These are phyloP conservation scores for Poa pratensis DNA, from an alignment of 176 grass and related monocot species.

Conservation along the genomic window DNA sequence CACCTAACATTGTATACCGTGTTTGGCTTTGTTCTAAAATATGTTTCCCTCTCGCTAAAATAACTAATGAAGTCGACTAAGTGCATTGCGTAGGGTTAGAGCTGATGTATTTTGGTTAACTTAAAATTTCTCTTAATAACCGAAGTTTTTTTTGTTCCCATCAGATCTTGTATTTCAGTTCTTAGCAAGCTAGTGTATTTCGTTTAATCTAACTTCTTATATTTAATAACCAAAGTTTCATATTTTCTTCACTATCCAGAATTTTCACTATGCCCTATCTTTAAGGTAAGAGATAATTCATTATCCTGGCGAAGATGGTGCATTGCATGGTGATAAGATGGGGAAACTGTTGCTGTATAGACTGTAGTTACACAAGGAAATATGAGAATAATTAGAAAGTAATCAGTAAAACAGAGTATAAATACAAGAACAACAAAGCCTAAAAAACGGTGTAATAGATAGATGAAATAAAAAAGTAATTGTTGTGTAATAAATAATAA, in stretches of 20 bases:
- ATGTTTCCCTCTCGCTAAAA: background rate
- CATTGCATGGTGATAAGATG: background rate
- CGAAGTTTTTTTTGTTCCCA: background rate
- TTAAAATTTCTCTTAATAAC: conserved; percentile 1
- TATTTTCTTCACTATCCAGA: background rate
- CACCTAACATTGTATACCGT: too few species aligned
- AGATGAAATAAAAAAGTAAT: background rate
- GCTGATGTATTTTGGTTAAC: background rate
- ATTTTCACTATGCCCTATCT: background rate
- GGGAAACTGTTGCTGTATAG: background rate
- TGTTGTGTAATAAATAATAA: background rate
- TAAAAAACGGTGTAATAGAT: too few species aligned
- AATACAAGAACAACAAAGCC: too few species aligned
- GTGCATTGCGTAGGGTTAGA: background rate
- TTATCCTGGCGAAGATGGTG: background rate
- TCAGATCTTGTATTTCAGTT: background rate
- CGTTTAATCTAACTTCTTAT: background rate
- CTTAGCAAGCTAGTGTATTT: background rate
- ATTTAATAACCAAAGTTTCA: background rate
- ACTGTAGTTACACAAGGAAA: background rate
- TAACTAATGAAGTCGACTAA: background rate
- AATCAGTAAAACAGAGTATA: background rate
- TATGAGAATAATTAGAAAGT: background rate
- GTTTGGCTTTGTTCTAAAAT: too few species aligned
- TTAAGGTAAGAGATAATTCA: background rate